Evolutionary conservation across 1,139 yeast genomes (phyloP), one percentile per base, ranked within the genome.

Genomic region (Spathaspora sp.): DNA sequence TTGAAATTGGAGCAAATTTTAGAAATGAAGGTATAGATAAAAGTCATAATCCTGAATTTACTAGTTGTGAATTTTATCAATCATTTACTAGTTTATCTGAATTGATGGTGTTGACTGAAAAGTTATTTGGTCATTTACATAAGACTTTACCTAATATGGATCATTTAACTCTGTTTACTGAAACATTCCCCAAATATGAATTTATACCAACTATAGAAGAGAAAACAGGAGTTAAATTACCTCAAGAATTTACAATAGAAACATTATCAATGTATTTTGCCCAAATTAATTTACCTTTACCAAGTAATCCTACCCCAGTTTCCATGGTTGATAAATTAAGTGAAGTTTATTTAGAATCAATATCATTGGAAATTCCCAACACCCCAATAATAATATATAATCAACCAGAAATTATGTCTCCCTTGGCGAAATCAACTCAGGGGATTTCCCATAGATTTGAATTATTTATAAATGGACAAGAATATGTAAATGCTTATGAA

Each of bases 11-110:
- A 0, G 79, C 79, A 47, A 84, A 79, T 43, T 93, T 91, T 63
- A 74, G 99, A 53, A 93, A 93, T 59, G 99, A 93, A 66, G 97
- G 98, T 4, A 76, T 91, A 41, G 98, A 93, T 62, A 77, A 84
- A 47, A 89, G 97, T 1, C 99, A 93, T 63, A 93, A 93, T 68
- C 97, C 97, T 0, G 99, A 93, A 64, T 93, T 91, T 60, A 85
- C 96, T 13, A 82, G 93, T 10, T 90, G 97, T 68, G 99, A 93
- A 65, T 90, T 91, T 60, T 93, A 93, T 63, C 89, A 87, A 65
- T 80, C 93, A 1, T 90, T 80, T 58, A 85, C 91, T 4, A 76
- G 78, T 43, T 73, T 91, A 42, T 78, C 80, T 10, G 89, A 87
- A 42, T 70, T 91, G 49, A 85, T 89, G 75, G 50, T 51, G 1